Evolutionary conservation across 495 filamentous ascomycete genomes (phyloP).

Genomic region (Penicillium paradoxum): DNA sequence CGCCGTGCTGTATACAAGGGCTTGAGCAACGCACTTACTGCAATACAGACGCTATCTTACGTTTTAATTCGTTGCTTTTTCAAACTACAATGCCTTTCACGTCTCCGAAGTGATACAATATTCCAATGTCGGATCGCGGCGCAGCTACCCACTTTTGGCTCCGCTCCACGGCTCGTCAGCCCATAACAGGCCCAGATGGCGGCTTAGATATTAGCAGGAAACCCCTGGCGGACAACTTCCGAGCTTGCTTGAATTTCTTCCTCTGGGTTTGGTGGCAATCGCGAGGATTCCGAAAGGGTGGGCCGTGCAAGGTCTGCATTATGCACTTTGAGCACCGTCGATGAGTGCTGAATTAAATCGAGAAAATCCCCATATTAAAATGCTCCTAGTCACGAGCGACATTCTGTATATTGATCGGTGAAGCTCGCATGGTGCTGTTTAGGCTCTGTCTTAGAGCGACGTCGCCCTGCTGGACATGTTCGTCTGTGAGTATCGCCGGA

Average conservation of each 20-base stretch:
- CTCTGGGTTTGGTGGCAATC: background rate
- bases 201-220: background rate
- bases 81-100: background rate
- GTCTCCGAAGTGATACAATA: constrained; percentile 4
- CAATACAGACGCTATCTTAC: background rate
- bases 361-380: constrained; percentile 12
- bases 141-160: constrained; percentile 13
- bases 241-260: background rate
- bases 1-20: background rate
- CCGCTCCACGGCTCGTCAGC: constrained; percentile 11
- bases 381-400: background rate
- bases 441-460: constrained; percentile 9
- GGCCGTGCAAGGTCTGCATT: background rate
- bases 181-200: background rate
- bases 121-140: constrained; percentile 14
- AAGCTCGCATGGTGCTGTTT: constrained; percentile 15
- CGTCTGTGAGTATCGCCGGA: constrained; percentile 17
- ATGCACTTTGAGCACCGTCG: constrained; percentile 5
- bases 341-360: constrained; percentile 8
- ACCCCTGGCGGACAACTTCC: constrained; percentile 20
- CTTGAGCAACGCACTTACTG: background rate
- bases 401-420: constrained; percentile 22
- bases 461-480: constrained; percentile 9
- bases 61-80: background rate
- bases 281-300: background rate